A percentile compares a stretch with the other conserved stretches of the same genome.
Conservation (phyloP, 306 rosid genomes). For the Corylus heterophylla region DNA sequence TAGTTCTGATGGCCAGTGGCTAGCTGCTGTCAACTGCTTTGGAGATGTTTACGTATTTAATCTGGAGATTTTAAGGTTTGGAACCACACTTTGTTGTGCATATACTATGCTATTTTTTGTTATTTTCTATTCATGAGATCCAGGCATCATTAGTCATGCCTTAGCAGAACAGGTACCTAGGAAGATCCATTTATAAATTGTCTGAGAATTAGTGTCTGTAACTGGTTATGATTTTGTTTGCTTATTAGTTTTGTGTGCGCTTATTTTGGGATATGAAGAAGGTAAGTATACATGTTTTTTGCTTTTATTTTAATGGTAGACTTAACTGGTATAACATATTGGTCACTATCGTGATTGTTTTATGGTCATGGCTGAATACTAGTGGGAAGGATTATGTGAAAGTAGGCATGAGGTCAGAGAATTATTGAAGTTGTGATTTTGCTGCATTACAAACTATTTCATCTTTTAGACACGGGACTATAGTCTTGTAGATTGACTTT, state of each 20-base stretch:
- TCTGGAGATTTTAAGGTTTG: conserved; percentile 76
- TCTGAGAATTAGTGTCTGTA: neutral
- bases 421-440: neutral
- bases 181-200: neutral
- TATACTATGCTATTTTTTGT: neutral
- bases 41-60: conserved; percentile 91
- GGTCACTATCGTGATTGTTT: neutral
- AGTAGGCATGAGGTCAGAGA: neutral
- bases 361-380: conserved; percentile 2
- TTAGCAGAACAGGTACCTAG: neutral
- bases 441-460: neutral
- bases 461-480: neutral
- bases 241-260: too few species aligned
- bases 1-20: conserved; percentile 95
- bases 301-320: neutral
- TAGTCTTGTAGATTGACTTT: neutral
- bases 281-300: neutral
- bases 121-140: neutral
- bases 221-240: neutral
- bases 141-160: neutral
- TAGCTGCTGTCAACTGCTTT: conserved; percentile 96
- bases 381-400: neutral
- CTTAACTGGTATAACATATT: neutral
- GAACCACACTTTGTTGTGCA: neutral
- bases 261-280: too few species aligned